phyloP scores from a whole-genome alignment of 2,329 filamentous ascomycete species.

The Anthostomella pinea region DNA sequence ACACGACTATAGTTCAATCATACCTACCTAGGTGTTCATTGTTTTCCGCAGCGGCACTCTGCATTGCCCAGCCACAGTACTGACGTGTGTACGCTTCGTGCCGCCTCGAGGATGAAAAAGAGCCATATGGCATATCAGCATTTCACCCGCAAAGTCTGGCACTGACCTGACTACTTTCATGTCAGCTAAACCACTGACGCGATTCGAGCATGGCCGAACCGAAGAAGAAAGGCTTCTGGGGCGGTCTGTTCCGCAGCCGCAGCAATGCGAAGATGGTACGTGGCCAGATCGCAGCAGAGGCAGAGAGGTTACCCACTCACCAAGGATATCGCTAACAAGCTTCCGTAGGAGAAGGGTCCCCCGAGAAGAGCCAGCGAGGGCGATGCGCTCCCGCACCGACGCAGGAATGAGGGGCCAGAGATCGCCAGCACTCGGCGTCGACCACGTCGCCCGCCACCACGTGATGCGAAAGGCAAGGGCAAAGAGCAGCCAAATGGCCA shows the following conservation, averaged over 20 bases:
- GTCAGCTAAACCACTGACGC: conserved; percentile 11
- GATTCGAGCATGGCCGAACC: conserved; percentile 26
- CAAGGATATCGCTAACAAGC: conserved; percentile 17
- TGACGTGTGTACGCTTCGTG: conserved; percentile 26
- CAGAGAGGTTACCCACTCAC: conserved; percentile 7
- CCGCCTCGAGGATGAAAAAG: conserved; percentile 22
- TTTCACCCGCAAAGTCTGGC: not conserved
- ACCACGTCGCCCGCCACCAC: conserved; percentile 38
- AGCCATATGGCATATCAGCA: conserved; percentile 11
- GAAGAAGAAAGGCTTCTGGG: conserved; percentile 47
- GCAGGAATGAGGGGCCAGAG: conserved; percentile 18
- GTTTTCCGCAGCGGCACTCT: not conserved
- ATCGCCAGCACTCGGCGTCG: conserved; percentile 37
- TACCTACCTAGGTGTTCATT: too few species aligned
- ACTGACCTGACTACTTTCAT: conserved; percentile 10
- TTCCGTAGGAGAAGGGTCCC: conserved; percentile 28
- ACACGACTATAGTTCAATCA: too few species aligned
- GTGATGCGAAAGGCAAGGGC: conserved; percentile 39
- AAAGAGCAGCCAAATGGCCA: conserved; percentile 33
- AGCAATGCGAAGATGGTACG: conserved; percentile 42
- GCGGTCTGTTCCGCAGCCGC: conserved; percentile 47
- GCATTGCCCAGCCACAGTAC: conserved; percentile 26
- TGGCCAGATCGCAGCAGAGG: too few species aligned
- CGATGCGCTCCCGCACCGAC: conserved; percentile 29
- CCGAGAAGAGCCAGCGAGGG: conserved; percentile 34